Evolutionary conservation across 805 yeast genomes (phyloP).

Genomic region (Cyberlindnera maclurae): DNA sequence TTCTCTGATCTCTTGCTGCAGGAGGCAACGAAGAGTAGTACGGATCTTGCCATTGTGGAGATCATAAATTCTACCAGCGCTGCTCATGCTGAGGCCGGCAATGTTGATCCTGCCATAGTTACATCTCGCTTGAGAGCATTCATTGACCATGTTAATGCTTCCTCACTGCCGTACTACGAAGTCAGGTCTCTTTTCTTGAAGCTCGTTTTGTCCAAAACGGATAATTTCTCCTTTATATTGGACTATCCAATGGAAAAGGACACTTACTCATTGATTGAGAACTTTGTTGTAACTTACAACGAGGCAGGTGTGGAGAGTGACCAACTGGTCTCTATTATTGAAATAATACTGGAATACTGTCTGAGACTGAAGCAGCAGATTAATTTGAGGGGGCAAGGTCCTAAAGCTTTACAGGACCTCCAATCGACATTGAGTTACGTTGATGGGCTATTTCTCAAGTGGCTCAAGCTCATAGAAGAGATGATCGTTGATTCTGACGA

Average conservation of each 20-base stretch:
- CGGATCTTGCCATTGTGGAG: constrained; percentile 22
- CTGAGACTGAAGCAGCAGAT: constrained; percentile 24
- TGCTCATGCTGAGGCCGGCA: constrained; percentile 8
- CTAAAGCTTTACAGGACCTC: constrained; percentile 27
- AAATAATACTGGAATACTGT: constrained; percentile 39
- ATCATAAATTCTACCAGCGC: constrained; percentile 26
- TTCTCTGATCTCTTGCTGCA: constrained; percentile 22
- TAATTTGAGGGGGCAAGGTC: constrained; percentile 10
- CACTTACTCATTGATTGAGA: constrained; percentile 8
- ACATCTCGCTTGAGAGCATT: not conserved
- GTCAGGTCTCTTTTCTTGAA: constrained; percentile 28
- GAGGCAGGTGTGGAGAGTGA: constrained; percentile 3
- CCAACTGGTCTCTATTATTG: constrained; percentile 32
- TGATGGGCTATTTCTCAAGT: constrained; percentile 37
- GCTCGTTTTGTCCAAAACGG: constrained; percentile 13
- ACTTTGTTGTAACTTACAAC: constrained; percentile 19
- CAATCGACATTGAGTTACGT: constrained; percentile 30
- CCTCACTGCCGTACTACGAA: constrained; percentile 30
- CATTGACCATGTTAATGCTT: constrained; percentile 22
- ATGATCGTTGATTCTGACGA: constrained; percentile 6
- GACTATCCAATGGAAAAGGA: constrained; percentile 33
- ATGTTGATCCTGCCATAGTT: not conserved
- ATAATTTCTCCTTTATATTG: constrained; percentile 26
- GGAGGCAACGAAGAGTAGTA: constrained; percentile 2
- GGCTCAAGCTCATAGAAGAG: constrained; percentile 30